Evolutionary conservation across 306 rosid species (phyloP).

Genomic region (Benincasa hispida): DNA sequence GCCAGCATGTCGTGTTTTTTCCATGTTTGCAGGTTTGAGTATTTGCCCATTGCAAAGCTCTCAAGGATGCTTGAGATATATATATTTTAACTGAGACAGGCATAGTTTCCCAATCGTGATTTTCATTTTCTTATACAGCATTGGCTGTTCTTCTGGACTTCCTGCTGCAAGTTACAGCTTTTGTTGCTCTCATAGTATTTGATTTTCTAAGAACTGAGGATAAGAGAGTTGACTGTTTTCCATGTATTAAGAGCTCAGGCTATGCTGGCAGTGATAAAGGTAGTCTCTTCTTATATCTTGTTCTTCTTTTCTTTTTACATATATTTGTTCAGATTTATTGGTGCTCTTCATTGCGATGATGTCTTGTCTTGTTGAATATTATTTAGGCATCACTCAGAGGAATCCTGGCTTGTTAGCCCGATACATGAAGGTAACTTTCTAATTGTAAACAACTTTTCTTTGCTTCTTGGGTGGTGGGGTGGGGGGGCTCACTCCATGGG

Average conservation of each 20-base stretch:
- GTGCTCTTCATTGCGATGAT: not conserved
- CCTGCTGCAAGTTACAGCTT: conserved; percentile 93
- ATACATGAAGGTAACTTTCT: conserved; percentile 76
- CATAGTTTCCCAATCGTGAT: conserved; percentile 14
- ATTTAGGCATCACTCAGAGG: conserved; percentile 45
- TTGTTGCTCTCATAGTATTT: conserved; percentile 82
- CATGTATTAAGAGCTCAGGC: conserved; percentile 58
- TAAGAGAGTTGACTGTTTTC: conserved; percentile 88
- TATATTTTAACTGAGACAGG: not conserved
- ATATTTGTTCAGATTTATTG: not conserved
- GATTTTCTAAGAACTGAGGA: conserved; percentile 77
- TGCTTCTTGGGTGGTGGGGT: not conserved
- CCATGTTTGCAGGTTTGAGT: conserved; percentile 91
- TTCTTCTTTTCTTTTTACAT: not conserved
- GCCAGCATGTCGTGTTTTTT: conserved; percentile 98
- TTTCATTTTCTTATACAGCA: conserved; percentile 52
- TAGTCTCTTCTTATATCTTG: conserved; percentile 11
- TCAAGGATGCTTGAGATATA: not conserved
- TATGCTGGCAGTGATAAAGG: conserved; percentile 57
- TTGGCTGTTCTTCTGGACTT: conserved; percentile 91
- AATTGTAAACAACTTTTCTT: not conserved
- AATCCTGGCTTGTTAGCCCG: conserved; percentile 69
- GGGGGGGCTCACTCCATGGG: not conserved
- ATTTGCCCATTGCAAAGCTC: not conserved
- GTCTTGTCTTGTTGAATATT: conserved; percentile 1